These are phyloP conservation scores for Pyrus hybrid DNA, from an alignment of 331 rosid species.

Conservation along the genomic window DNA sequence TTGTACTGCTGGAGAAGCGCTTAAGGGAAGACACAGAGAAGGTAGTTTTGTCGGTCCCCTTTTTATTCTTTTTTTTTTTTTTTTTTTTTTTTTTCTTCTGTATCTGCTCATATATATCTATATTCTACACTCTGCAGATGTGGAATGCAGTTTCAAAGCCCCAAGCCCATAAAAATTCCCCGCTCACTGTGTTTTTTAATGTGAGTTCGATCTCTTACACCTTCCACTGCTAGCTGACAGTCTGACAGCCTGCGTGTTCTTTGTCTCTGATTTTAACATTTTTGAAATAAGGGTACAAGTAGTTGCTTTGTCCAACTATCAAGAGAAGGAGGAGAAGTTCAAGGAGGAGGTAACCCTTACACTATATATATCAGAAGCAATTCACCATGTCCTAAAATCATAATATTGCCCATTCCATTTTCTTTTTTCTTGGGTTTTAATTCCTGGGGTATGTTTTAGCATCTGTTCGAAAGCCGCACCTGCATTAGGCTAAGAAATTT, in stretches of 20 bases:
- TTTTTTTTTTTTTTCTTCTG: neutral
- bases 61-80: no score
- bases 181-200: constrained; percentile 71
- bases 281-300: constrained; percentile 64
- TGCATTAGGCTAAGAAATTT: no score
- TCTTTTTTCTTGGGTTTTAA: neutral
- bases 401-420: neutral
- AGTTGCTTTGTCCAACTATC: constrained; percentile 77
- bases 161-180: constrained; percentile 55
- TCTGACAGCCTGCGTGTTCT: neutral
- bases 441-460: neutral
- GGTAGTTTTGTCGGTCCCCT: no score
- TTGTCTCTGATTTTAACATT: neutral
- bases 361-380: constrained; percentile 2
- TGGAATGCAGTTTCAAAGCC: constrained; percentile 82
- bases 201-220: constrained; percentile 32
- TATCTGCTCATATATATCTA: neutral
- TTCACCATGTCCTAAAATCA: neutral
- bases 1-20: constrained; percentile 30
- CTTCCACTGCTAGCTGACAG: constrained; percentile 3
- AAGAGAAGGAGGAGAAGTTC: constrained; percentile 74
- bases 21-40: no score
- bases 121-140: constrained; percentile 46
- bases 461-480: neutral
- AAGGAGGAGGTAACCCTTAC: constrained; percentile 68